These are phyloP conservation scores for Neonectria magnoliae DNA, from an alignment of 2,329 filamentous ascomycete species.

Conservation along the genomic window DNA sequence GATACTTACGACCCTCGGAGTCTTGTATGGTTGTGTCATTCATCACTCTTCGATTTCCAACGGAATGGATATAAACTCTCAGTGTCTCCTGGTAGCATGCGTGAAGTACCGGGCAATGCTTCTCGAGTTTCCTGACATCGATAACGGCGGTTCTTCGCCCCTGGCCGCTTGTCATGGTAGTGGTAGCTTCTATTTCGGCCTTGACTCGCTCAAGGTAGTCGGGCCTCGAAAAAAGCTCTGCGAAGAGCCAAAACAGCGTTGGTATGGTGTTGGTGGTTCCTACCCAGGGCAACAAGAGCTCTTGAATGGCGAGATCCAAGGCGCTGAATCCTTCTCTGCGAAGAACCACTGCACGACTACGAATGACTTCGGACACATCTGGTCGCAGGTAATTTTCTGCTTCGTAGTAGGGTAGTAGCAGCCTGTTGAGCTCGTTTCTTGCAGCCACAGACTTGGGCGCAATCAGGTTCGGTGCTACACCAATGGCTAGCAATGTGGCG, in stretches of 20 bases:
- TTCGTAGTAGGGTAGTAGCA: constrained; percentile 47
- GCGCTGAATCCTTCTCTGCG: constrained; percentile 44
- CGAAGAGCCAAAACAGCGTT: constrained; percentile 50
- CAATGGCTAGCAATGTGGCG: constrained; percentile 14
- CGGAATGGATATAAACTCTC: constrained; percentile 50
- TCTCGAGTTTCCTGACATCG: constrained; percentile 47
- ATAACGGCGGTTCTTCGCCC: constrained; percentile 39
- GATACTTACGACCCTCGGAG: constrained; percentile 33
- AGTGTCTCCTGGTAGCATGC: constrained; percentile 56
- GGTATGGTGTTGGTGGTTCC: constrained; percentile 51
- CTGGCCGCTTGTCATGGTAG: neutral
- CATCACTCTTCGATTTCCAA: constrained; percentile 51
- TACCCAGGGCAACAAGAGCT: constrained; percentile 46
- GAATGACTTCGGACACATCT: constrained; percentile 43
- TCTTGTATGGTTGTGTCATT: constrained; percentile 49
- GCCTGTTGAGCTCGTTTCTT: constrained; percentile 41
- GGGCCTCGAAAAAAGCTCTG: constrained; percentile 42
- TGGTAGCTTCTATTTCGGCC: constrained; percentile 43
- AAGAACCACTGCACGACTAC: constrained; percentile 39
- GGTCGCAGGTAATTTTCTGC: constrained; percentile 35
- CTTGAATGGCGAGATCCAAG: constrained; percentile 42
- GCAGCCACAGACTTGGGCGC: constrained; percentile 9
- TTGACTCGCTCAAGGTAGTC: constrained; percentile 42
- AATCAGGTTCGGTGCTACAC: neutral
- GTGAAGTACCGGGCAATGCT: constrained; percentile 52